These are phyloP conservation scores for Aspergillus hancockii DNA, from an alignment of 495 filamentous ascomycete genomes.

Conservation along the genomic window DNA sequence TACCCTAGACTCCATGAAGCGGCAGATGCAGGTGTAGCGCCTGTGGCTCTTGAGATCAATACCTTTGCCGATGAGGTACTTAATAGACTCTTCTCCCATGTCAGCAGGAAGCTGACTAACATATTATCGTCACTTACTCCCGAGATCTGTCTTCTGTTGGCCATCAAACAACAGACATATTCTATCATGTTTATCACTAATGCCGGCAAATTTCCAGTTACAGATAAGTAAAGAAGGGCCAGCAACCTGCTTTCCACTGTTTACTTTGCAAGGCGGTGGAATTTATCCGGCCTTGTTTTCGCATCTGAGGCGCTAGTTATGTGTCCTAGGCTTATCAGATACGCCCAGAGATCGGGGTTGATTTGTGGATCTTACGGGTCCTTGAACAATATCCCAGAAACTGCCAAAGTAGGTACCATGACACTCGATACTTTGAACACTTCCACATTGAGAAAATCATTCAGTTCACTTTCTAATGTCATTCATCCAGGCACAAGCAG, in stretches of 20 bases:
- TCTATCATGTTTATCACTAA: conserved; percentile 45
- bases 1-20: conserved; percentile 43
- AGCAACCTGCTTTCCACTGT: conserved; percentile 39
- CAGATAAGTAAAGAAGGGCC: conserved; percentile 30
- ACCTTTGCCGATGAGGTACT: conserved; percentile 42
- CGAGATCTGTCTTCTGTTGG: conserved; percentile 43
- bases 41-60: conserved; percentile 42
- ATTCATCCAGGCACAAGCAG: background rate
- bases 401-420: background rate
- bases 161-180: conserved; percentile 38
- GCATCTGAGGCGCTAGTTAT: conserved; percentile 35
- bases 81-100: conserved; percentile 21
- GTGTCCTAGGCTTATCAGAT: conserved; percentile 26
- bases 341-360: background rate
- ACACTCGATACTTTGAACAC: too few relatives aligned
- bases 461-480: background rate
- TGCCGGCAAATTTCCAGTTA: conserved; percentile 30
- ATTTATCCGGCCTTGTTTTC: conserved; percentile 36
- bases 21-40: conserved; percentile 33
- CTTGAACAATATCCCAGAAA: background rate
- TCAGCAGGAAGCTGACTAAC: conserved; percentile 28
- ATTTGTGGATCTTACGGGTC: background rate
- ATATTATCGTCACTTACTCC: conserved; percentile 46
- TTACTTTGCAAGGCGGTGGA: conserved; percentile 38
- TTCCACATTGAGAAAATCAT: too few relatives aligned